Percentiles rank a stretch among this genome's conserved stretches.
These are phyloP conservation scores for Backusella luteola DNA, from an alignment of 192 early-diverging fungal species.

Conservation along the genomic window DNA sequence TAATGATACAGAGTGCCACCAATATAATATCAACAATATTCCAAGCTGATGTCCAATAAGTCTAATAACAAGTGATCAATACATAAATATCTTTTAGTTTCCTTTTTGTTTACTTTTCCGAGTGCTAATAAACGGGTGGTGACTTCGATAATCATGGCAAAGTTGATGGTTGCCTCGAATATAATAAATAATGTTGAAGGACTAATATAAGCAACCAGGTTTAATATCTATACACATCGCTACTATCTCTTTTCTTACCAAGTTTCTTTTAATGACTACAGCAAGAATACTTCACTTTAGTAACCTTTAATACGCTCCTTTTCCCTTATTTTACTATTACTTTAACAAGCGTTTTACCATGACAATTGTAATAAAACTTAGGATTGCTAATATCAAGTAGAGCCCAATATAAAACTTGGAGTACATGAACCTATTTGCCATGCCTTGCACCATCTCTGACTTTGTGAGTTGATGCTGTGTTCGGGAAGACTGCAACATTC, in stretches of 20 bases:
- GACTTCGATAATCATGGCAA: constrained; percentile 77
- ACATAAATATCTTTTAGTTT: not conserved
- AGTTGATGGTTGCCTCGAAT: constrained; percentile 68
- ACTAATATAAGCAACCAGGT: constrained; percentile 31
- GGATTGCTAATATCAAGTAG: constrained; percentile 48
- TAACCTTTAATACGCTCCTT: not conserved
- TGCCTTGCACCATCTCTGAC: constrained; percentile 50
- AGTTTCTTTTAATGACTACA: constrained; percentile 40
- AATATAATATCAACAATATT: constrained; percentile 74
- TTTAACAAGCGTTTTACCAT: constrained; percentile 31
- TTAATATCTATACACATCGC: not conserved
- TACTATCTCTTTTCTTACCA: constrained; percentile 32
- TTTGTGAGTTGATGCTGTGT: constrained; percentile 52
- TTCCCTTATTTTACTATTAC: not conserved
- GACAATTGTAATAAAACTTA: constrained; percentile 52
- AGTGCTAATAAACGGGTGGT: constrained; percentile 62
- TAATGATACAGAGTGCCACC: constrained; percentile 66
- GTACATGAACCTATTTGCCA: constrained; percentile 60
- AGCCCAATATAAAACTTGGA: constrained; percentile 57
- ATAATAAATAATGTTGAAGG: constrained; percentile 68
- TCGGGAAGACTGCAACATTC: constrained; percentile 13
- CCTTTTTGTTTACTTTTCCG: constrained; percentile 42
- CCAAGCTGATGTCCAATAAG: constrained; percentile 64
- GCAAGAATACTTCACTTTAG: not conserved
- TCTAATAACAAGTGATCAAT: constrained; percentile 24